Base-by-base conservation (phyloP, 495 filamentous ascomycete genomes). In the Penicillium desertorum region DNA sequence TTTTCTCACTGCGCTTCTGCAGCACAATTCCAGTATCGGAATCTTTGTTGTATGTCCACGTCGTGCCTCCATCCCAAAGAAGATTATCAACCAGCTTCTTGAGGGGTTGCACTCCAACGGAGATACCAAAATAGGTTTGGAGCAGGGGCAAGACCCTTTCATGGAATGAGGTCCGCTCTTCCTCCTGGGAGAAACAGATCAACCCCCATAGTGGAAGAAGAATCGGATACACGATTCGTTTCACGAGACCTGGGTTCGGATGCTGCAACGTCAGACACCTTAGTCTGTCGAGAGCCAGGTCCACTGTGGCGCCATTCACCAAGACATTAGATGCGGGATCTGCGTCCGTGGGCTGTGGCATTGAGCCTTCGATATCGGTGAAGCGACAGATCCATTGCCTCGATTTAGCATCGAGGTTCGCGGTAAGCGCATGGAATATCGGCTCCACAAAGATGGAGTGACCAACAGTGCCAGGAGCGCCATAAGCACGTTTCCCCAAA, bases 231-330 rank as follows among this genome's bases (percentile, higher is more conserved):
- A 92, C 68, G 5, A 92, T 68, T 55, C 89, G 78, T 65, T 86
- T 91, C 17, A 84, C 81, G n/a, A 94, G 72, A 1, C 84, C 84
- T 4, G 88, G 86, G 59, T 91, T 87, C 0, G 88, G 86, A 69
- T 90, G 88, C 11, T 88, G 85, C 25, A 82, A 70, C 2, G 86
- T 63, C 7, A 94, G 67, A 6, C 74, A 72, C 30, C 72, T 74
- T 7, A 94, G 59, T 16, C 88, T 81, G 19, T 76, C 71, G 8
- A 94, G 51, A 7, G 84, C 81, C 17, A 71, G 20, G 0, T 54
- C 37, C 5, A 79, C 44, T 22, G 62, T 57, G 8, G 61, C 29
- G 8, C 67, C 61, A 9, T 62, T 58, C 4, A 76, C 63, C 11
- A 73, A 17, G 1, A 62, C 57, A 19, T 58, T 30, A 3, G 61